Evolutionary conservation across 2,329 filamentous ascomycete genomes (phyloP), one percentile per base, ranked within the genome.

Genomic region (Colletotrichum aenigma): DNA sequence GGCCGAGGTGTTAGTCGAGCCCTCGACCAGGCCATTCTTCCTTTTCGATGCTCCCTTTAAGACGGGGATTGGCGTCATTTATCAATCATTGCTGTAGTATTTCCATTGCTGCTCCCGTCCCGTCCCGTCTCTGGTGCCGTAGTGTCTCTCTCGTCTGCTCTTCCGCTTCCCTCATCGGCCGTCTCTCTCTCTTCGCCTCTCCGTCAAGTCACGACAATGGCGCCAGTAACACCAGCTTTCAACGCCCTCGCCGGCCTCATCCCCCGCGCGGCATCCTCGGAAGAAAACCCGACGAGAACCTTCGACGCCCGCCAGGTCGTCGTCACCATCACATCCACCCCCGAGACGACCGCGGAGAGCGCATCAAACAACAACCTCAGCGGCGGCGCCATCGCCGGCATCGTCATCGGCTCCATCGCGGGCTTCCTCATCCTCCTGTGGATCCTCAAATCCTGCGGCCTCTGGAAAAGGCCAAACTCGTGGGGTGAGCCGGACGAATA

Each of bases 341-440:
- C 76, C 9, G 74, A 77, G 43, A 61, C 76, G 64, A 78, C 76
- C 61, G 74, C 76, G 52, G 76, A 78, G 16, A 74, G 77, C 8
- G 67, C 76, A 3, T 79, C 79, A 1, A 62, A 77, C 36, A 80
- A 74, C n/a, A 77, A 70, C 13, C 83, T 90, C 15, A 85, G 82
- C 56, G 87, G 87, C 65, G 88, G 88, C 61, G 88, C 87, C 62
- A 89, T 90, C 66, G 88, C 87, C 1, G 88, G 88, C 61, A 89
- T 89, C 74, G 86, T 89, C 62, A 85, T 89, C 76, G 88, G 88
- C 24, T 87, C 86, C 28, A 82, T 89, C 67, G 83, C 79, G 61
- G 87, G 87, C n/a, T 78, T 87, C 55, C 81, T 89, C 15, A 81
- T 89, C 1, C 74, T 90, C 5, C 75, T 86, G 43, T 89, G 88